A percentile compares a stretch with the other conserved stretches of the same genome.
These are phyloP conservation scores for Sporobolus alterniflorus DNA, from an alignment of 202 grass and related monocot species.

Conservation along the genomic window DNA sequence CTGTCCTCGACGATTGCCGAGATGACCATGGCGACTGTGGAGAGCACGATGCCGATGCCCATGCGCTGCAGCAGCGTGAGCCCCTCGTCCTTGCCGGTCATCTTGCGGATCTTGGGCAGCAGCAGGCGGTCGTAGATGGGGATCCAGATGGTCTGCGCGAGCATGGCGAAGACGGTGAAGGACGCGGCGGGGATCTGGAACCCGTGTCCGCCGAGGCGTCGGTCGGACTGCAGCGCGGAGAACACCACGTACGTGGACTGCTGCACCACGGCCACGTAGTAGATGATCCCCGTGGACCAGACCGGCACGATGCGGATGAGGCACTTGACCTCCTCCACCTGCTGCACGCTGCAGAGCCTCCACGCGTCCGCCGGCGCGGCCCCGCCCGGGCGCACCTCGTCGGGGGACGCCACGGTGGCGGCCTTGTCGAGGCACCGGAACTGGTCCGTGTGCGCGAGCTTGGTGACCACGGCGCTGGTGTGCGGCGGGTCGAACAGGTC, in stretches of 20 bases:
- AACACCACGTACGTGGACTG: constrained; percentile 88
- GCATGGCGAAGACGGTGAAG: constrained; percentile 84
- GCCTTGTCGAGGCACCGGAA: constrained; percentile 92
- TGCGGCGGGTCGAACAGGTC: constrained; percentile 86
- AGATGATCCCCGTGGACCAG: constrained; percentile 95
- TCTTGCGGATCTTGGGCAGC: constrained; percentile 56
- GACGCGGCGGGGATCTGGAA: constrained; percentile 86
- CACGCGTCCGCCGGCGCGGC: constrained; percentile 46
- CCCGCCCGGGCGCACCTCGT: constrained; percentile 55
- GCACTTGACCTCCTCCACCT: constrained; percentile 96
- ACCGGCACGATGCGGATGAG: constrained; percentile 82
- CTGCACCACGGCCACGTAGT: constrained; percentile 88
- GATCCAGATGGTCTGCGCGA: constrained; percentile 80
- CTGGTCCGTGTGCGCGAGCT: constrained; percentile 84
- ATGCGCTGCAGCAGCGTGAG: constrained; percentile 76
- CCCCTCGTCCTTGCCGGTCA: constrained; percentile 69
- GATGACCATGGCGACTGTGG: constrained; percentile 74
- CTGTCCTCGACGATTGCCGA: constrained; percentile 73
- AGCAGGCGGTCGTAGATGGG: constrained; percentile 84
- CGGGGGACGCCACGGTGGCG: constrained; percentile 52
- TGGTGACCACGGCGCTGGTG: constrained; percentile 58
- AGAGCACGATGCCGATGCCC: constrained; percentile 84
- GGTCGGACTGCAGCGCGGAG: constrained; percentile 78
- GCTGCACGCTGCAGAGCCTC: constrained; percentile 86
- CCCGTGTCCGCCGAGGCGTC: constrained; percentile 58